phyloP scores from a whole-genome alignment of 1,284 basidiomycete genomes.

The Apiotrichum laibachii region DNA sequence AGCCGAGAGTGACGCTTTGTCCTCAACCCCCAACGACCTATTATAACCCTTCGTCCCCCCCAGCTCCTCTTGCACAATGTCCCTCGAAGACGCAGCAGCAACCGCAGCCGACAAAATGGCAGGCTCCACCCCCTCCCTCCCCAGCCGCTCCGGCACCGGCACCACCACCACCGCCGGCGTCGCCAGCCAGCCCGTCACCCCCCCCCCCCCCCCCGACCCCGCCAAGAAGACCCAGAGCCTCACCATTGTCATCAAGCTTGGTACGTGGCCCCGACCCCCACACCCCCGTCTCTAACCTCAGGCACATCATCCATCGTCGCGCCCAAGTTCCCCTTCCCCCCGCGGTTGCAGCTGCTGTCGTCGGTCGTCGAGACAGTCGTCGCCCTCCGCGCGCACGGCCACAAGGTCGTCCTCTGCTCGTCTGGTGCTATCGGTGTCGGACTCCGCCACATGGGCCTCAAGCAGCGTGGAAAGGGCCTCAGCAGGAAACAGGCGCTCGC shows the following conservation, averaged over 20 bases:
- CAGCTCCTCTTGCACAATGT: not conserved
- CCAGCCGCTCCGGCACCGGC: not conserved
- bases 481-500: slow-evolving; percentile 95
- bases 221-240: slow-evolving; percentile 13
- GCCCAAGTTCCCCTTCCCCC: slow-evolving; percentile 76
- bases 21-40: not conserved
- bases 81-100: not conserved
- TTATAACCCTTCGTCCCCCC: not conserved
- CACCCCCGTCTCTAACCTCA: slow-evolving; percentile 39
- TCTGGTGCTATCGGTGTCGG: slow-evolving; percentile 97
- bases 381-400: slow-evolving; percentile 71
- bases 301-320: slow-evolving; percentile 93
- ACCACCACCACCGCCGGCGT: not conserved
- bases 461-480: slow-evolving; percentile 74
- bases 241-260: slow-evolving; percentile 84
- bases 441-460: slow-evolving; percentile 82
- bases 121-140: not conserved
- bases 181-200: not conserved
- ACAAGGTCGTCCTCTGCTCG: slow-evolving; percentile 91
- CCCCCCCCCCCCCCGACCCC: slow-evolving; percentile 2
- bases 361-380: slow-evolving; percentile 90
- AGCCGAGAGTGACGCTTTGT: no score
- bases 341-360: slow-evolving; percentile 84
- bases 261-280: slow-evolving; percentile 50
- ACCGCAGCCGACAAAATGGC: not conserved